phyloP scores from a whole-genome alignment of 2,329 filamentous ascomycete species.

The Neopestalotiopsis rosae region DNA sequence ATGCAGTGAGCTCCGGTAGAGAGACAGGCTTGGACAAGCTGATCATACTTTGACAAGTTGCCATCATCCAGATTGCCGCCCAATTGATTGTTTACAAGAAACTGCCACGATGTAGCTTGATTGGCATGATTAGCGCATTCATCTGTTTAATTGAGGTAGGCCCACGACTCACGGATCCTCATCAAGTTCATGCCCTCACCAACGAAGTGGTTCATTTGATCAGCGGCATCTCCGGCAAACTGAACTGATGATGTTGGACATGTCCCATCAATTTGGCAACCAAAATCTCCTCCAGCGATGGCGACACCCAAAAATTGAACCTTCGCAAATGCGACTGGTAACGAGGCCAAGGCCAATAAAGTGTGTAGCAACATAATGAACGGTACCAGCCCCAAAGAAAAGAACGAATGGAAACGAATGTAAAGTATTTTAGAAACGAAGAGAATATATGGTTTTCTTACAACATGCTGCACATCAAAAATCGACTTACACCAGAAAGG shows the following conservation, averaged over 20 bases:
- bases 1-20: slow-evolving; percentile 62
- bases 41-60: slow-evolving; percentile 58
- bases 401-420: slow-evolving; percentile 23
- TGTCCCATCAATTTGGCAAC: slow-evolving; percentile 50
- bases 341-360: slow-evolving; percentile 23
- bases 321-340: slow-evolving; percentile 30
- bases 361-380: slow-evolving; percentile 34
- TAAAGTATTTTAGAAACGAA: slow-evolving; percentile 7
- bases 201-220: slow-evolving; percentile 62
- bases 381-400: slow-evolving; percentile 23
- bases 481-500: background rate
- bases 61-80: slow-evolving; percentile 52
- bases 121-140: slow-evolving; percentile 5
- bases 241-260: slow-evolving; percentile 42
- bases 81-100: slow-evolving; percentile 57
- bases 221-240: slow-evolving; percentile 46
- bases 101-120: slow-evolving; percentile 63
- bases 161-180: slow-evolving; percentile 50
- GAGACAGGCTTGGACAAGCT: slow-evolving; percentile 61
- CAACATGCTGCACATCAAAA: background rate
- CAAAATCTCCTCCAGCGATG: slow-evolving; percentile 54
- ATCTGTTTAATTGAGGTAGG: background rate
- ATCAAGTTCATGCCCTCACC: slow-evolving; percentile 61
- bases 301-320: slow-evolving; percentile 45
- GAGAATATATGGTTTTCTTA: slow-evolving; percentile 10